These are phyloP conservation scores for Flueggea neowawraea DNA, from an alignment of 441 rosid genomes.

Conservation along the genomic window DNA sequence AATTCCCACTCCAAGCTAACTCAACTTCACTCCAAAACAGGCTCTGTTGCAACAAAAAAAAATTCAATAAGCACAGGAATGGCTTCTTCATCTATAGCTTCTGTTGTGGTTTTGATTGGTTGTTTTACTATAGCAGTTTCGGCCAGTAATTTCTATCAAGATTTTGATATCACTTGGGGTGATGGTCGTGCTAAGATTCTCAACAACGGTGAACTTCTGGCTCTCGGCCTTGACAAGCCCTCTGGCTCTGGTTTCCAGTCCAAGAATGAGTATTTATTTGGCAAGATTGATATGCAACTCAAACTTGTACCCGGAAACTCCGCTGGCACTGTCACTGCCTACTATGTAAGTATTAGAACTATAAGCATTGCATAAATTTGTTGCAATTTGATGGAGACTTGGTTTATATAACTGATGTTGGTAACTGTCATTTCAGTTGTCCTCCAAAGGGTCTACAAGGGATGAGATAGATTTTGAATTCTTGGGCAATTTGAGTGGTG, in stretches of 20 bases:
- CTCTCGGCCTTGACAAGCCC: slow-evolving; percentile 33
- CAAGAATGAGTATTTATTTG: slow-evolving; percentile 40
- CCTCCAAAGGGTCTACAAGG: slow-evolving; percentile 52
- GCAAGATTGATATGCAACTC: slow-evolving; percentile 51
- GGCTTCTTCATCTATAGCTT: too few relatives aligned
- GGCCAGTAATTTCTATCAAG: slow-evolving; percentile 20
- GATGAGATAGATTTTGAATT: slow-evolving; percentile 71
- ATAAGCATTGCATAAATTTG: too few relatives aligned
- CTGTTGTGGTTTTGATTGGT: not conserved
- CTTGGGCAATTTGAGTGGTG: slow-evolving; percentile 56
- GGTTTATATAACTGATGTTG: slow-evolving; percentile 21
- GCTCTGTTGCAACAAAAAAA: too few relatives aligned
- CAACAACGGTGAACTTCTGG: slow-evolving; percentile 16
- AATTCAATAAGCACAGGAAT: too few relatives aligned
- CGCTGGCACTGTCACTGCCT: slow-evolving; percentile 63
- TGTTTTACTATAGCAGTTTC: slow-evolving; percentile 4
- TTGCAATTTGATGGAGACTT: too few relatives aligned
- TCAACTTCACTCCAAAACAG: too few relatives aligned
- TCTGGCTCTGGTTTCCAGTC: slow-evolving; percentile 69
- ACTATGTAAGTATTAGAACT: slow-evolving; percentile 32
- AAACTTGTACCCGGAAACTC: slow-evolving; percentile 64
- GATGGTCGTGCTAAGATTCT: slow-evolving; percentile 28
- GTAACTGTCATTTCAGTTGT: not conserved
- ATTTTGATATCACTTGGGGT: slow-evolving; percentile 31
- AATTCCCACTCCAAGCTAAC: too few relatives aligned